Evolutionary conservation across 495 filamentous ascomycete species (phyloP).

Genomic region (Penicillium bialowiezense): DNA sequence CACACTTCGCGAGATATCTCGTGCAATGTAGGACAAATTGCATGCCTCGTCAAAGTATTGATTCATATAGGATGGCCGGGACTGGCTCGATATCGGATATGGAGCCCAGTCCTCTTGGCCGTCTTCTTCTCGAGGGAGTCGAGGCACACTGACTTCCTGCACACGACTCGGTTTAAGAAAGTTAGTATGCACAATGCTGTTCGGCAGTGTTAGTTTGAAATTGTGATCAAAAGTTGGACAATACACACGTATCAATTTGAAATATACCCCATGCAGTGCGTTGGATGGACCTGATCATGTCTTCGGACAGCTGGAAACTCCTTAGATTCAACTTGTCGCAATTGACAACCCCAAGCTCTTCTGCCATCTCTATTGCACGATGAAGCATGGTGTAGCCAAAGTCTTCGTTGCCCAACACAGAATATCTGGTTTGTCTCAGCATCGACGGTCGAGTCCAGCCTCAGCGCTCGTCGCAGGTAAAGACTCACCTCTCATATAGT

Average conservation of each 20-base stretch:
- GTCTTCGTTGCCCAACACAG: conserved; percentile 25
- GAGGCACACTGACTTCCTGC: conserved; percentile 18
- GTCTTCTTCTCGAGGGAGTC: conserved; percentile 12
- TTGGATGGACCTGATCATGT: conserved; percentile 24
- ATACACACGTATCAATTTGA: conserved; percentile 32
- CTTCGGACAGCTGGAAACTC: conserved; percentile 14
- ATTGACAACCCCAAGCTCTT: conserved; percentile 27
- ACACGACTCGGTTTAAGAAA: conserved; percentile 30
- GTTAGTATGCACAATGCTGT: conserved; percentile 32
- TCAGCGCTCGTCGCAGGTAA: background rate
- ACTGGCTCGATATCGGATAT: conserved; percentile 18
- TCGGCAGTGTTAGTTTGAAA: background rate
- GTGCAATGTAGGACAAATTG: conserved; percentile 27
- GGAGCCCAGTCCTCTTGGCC: conserved; percentile 18
- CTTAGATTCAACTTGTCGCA: background rate
- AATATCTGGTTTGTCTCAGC: conserved; percentile 21
- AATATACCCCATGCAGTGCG: conserved; percentile 34
- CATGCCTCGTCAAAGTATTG: conserved; percentile 33
- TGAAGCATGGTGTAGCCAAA: conserved; percentile 32
- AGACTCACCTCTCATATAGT: conserved; percentile 29
- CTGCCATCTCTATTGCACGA: conserved; percentile 27
- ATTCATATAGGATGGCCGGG: conserved; percentile 20
- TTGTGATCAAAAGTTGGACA: background rate
- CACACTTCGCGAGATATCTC: conserved; percentile 21
- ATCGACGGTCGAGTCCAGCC: background rate